Percentiles rank a stretch among this genome's conserved stretches.
Evolutionary conservation across 1,139 yeast species (phyloP).

Genomic region (Debaryomycetaceae sp.): DNA sequence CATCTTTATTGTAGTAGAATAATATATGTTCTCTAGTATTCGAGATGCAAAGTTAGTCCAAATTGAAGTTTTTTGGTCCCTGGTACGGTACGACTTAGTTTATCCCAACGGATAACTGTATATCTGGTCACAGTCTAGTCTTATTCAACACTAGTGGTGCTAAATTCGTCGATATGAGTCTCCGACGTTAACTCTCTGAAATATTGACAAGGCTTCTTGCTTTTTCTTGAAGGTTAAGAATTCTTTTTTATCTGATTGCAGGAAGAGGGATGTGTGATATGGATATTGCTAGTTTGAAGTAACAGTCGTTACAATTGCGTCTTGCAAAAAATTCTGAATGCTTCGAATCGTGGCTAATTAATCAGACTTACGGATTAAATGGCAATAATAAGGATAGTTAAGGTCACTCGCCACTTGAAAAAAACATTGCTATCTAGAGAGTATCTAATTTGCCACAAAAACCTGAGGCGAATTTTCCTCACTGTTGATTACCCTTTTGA

Average conservation of each 20-base stretch:
- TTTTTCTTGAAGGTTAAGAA: no score
- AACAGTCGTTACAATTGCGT: no score
- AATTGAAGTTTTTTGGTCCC: no score
- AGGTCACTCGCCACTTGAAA: constrained; percentile 1
- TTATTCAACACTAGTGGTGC: background rate
- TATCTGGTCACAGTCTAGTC: no score
- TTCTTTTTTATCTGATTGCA: no score
- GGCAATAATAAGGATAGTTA: background rate
- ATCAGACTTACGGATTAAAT: background rate
- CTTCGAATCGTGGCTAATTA: background rate
- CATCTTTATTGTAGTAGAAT: background rate
- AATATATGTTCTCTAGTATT: no score
- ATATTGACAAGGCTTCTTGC: background rate
- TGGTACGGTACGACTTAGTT: no score
- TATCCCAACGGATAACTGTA: no score
- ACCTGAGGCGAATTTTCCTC: background rate
- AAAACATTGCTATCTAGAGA: background rate
- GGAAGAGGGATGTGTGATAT: no score
- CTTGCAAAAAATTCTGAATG: background rate
- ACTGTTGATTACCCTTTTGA: background rate
- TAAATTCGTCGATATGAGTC: background rate
- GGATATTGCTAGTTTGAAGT: no score
- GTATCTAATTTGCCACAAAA: background rate
- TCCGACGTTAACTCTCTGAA: background rate
- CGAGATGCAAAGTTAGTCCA: no score